Conservation (phyloP, 768 basidiomycete genomes). For the Lactarius indigo region DNA sequence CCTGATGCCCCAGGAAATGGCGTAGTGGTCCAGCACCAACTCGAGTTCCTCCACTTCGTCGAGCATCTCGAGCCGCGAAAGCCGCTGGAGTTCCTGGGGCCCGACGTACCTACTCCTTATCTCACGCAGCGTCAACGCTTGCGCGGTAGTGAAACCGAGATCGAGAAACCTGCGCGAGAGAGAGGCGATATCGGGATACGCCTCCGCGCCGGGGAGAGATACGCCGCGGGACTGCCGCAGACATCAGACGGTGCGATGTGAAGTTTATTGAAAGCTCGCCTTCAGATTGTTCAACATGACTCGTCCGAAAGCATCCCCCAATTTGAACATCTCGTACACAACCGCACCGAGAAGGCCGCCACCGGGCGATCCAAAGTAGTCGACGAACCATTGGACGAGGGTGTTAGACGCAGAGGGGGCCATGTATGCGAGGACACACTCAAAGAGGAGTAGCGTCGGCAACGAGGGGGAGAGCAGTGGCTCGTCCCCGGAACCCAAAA, state of each 20-base stretch:
- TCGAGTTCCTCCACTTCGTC: constrained; percentile 96
- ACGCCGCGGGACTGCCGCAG: constrained; percentile 39
- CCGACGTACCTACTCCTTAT: constrained; percentile 54
- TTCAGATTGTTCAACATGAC: constrained; percentile 89
- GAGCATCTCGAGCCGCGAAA: constrained; percentile 77
- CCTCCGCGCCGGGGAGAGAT: constrained; percentile 64
- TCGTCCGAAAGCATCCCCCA: constrained; percentile 84
- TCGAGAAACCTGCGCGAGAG: constrained; percentile 58
- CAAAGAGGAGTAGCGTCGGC: constrained; percentile 85
- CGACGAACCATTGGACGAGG: constrained; percentile 71
- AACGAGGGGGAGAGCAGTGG: constrained; percentile 53
- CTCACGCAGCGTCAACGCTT: constrained; percentile 63
- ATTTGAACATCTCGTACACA: constrained; percentile 92
- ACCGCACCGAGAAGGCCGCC: constrained; percentile 48
- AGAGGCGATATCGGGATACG: constrained; percentile 54
- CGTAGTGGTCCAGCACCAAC: constrained; percentile 86
- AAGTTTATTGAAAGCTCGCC: too few species aligned
- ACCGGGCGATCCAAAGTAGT: constrained; percentile 40
- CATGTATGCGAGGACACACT: constrained; percentile 94
- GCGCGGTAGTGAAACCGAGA: constrained; percentile 51
- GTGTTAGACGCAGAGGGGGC: constrained; percentile 50
- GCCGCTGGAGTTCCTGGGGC: constrained; percentile 54
- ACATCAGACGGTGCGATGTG: too few species aligned
- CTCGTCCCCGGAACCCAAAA: constrained; percentile 32
- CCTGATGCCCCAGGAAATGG: constrained; percentile 69